A percentile compares a stretch with the other conserved stretches of the same genome.
phyloP scores from a whole-genome alignment of 2,329 filamentous ascomycete genomes.

The Coniochaeta sp. region DNA sequence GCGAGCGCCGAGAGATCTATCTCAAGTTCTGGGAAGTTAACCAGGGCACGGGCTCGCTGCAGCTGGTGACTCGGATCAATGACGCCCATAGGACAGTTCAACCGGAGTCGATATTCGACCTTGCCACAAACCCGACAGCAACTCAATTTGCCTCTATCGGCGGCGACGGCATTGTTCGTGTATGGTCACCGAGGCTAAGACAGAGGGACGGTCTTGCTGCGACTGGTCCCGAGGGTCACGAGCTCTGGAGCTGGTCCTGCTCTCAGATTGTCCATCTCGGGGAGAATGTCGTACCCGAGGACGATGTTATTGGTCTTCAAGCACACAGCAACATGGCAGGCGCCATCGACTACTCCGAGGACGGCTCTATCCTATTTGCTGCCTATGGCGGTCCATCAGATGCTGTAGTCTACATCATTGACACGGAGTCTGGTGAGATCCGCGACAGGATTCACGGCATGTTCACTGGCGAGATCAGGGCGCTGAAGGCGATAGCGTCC shows the following conservation, averaged over 20 bases:
- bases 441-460: constrained; percentile 60
- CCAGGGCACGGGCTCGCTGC: constrained; percentile 50
- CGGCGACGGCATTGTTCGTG: constrained; percentile 65
- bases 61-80: constrained; percentile 76
- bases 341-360: constrained; percentile 69
- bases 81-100: constrained; percentile 61
- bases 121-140: constrained; percentile 62
- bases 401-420: constrained; percentile 67
- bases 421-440: constrained; percentile 60
- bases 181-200: constrained; percentile 73
- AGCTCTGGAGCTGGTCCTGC: constrained; percentile 68
- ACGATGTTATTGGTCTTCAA: constrained; percentile 21
- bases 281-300: constrained; percentile 27
- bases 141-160: constrained; percentile 79
- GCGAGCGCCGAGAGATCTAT: constrained; percentile 61
- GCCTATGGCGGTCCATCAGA: constrained; percentile 47
- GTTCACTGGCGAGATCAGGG: constrained; percentile 56
- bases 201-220: constrained; percentile 60
- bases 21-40: constrained; percentile 85
- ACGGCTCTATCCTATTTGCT: constrained; percentile 75
- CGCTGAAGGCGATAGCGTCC: constrained; percentile 64
- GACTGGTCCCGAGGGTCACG: constrained; percentile 48
- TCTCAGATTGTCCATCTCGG: constrained; percentile 47
- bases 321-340: constrained; percentile 41
- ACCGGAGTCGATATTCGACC: constrained; percentile 57